Base-by-base conservation (phyloP, 2,329 filamentous ascomycete genomes). In the Colletotrichum brevisporum region DNA sequence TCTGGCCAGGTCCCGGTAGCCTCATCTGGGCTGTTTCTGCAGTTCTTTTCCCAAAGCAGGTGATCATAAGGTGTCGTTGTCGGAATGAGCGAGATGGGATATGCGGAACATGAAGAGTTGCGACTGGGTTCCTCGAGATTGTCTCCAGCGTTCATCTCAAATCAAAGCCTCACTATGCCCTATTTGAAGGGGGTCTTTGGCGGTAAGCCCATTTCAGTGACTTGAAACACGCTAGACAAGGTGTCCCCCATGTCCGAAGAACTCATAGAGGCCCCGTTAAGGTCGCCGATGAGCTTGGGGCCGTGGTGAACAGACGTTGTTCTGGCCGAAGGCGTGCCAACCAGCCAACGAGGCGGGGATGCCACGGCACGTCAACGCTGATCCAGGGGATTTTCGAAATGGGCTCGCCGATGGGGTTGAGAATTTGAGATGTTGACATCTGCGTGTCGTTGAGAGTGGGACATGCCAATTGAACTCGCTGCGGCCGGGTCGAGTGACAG, bases 221-320 rank as follows among this genome's bases (percentile, higher is more conserved):
- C 55, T 62, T 72, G 71, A 72, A 72, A 72, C 71, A 51, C 67
- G 70, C 67, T 70, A 71, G 59, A 39, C 71, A 50, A 36, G 71
- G 71, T 36, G 36, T 21, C 13, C 1, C 15, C 63, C 67, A 58
- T 67, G 66, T 58, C 12, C 52, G 36, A 45, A 53, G 53, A 63
- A 31, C n/a, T 58, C 52, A 70, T 70, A 70, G 57, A 41, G 47
- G 58, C 63, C 39, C 58, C 56, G 43, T 67, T 63, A 57, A 71
- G 70, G 68, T 69, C 68, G 68, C 56, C 70, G 70, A 71, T 60
- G 56, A 70, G 60, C 61, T 55, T 51, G 41, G 59, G 50, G 48
- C 31, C 21, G 4, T 45, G 52, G 54, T 64, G 55, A 69, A 64
- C 68, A 60, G 68, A 65, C 54, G 36, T 63, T 16, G 51, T 55